Evolutionary conservation across 2,329 filamentous ascomycete species (phyloP), one percentile per base, ranked within the genome.

Genomic region (Thelonectria blattea): DNA sequence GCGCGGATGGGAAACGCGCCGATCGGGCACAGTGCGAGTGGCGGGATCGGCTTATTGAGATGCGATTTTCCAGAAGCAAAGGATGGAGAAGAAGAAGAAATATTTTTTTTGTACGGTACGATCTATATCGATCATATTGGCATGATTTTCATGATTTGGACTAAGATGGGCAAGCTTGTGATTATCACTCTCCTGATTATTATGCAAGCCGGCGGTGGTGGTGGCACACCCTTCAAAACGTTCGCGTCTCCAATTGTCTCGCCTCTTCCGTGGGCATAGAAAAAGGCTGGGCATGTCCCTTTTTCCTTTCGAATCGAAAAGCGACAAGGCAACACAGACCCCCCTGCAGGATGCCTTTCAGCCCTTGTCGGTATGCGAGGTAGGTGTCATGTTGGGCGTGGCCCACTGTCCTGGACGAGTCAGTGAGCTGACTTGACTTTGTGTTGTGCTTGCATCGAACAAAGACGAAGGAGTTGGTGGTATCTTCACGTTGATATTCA

Each of bases 11-110:
- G 30, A 32, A 45, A 22, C n/a, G 27, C 51, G 51, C 51, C 24
- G 57, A 59, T 55, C 57, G 30, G 12, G 22, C 22, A 59, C 57
- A 55, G 57, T 59, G 51, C 39, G 47, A 46, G 34, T 46, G 47
- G 22, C 12, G 51, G 51, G 46, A 39, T 9, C 30, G 8, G 48
- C 43, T 15, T 30, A 22, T 39, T 30, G 34, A 51, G 46, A 51
- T 46, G 51, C 51, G 42, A 46, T 27, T 6, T 24, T 48, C n/a
- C 43, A 20, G 51, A 54, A 51, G 34, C 46, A 37, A 51, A 20
- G 50, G 39, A 50, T 39, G 39, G 6, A 9, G 11, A 45, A 37
- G 30, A 49, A 55, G 46, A 55, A 48, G 24, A 9, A 42, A 20
- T 20, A 18, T 42, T 42, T 42, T 18, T 7, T 42, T 20, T 10